These are phyloP conservation scores for Pseudopyricularia javanii DNA, from an alignment of 2,329 filamentous ascomycete species.

Conservation along the genomic window DNA sequence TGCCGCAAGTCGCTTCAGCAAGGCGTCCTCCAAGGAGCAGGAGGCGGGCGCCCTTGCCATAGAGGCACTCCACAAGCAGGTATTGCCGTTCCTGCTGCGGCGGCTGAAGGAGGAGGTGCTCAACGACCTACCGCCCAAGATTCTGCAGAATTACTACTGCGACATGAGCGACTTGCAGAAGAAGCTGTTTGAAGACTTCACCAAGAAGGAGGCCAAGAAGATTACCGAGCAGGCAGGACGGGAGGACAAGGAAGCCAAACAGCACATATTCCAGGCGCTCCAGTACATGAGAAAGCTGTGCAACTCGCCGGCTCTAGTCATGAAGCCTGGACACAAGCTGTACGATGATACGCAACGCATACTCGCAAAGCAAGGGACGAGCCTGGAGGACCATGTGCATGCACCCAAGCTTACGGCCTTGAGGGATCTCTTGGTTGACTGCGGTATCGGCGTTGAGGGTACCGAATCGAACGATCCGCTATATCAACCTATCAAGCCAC, in stretches of 20 bases:
- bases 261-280: conserved; percentile 96
- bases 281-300: conserved; percentile 99
- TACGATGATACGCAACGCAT: conserved; percentile 80
- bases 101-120: conserved; percentile 96
- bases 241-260: conserved; percentile 85
- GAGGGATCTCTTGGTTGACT: conserved; percentile 91
- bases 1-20: conserved; percentile 85
- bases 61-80: conserved; percentile 97
- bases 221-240: conserved; percentile 72
- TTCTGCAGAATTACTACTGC: conserved; percentile 98
- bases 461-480: conserved; percentile 45
- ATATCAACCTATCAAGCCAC: conserved; percentile 81
- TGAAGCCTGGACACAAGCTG: conserved; percentile 85
- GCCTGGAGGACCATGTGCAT: conserved; percentile 72
- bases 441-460: conserved; percentile 77
- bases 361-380: conserved; percentile 66
- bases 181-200: conserved; percentile 93
- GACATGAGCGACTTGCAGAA: conserved; percentile 90
- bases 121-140: conserved; percentile 93
- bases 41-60: conserved; percentile 93
- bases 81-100: conserved; percentile 87
- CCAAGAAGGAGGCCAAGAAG: conserved; percentile 82
- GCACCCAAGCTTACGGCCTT: conserved; percentile 88
- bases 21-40: conserved; percentile 96
- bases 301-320: conserved; percentile 91